These are phyloP conservation scores for Paraleonurus japonicus DNA, from an alignment of 257 asterid species.

Conservation along the genomic window DNA sequence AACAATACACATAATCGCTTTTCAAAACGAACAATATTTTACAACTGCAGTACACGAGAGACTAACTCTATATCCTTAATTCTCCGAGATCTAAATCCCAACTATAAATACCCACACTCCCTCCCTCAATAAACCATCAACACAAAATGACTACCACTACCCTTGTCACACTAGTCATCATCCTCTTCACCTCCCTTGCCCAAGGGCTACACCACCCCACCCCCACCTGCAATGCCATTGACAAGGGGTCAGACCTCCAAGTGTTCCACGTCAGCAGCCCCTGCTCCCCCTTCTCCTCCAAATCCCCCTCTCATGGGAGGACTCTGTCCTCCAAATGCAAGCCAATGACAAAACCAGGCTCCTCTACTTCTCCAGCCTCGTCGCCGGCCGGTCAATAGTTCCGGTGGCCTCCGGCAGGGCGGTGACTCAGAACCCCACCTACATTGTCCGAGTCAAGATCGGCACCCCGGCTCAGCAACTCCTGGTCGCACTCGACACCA, in stretches of 20 bases:
- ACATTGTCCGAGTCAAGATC: slow-evolving; percentile 54
- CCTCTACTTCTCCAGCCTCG: slow-evolving; percentile 59
- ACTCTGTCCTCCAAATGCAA: slow-evolving; percentile 66
- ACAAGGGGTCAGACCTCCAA: slow-evolving; percentile 54
- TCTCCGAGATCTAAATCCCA: too few relatives aligned
- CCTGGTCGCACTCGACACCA: slow-evolving; percentile 71
- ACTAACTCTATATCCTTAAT: too few relatives aligned
- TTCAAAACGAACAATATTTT: too few relatives aligned
- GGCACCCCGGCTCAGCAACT: slow-evolving; percentile 79
- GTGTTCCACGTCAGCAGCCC: slow-evolving; percentile 64
- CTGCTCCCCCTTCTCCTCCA: slow-evolving; percentile 57
- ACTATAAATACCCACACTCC: slow-evolving; percentile 30
- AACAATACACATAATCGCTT: too few relatives aligned
- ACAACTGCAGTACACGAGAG: too few relatives aligned
- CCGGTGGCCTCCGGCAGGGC: slow-evolving; percentile 75
- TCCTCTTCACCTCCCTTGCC: slow-evolving; percentile 24
- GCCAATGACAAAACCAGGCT: slow-evolving; percentile 57
- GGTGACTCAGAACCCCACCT: slow-evolving; percentile 66
- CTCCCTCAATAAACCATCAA: slow-evolving; percentile 5
- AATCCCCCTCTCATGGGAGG: slow-evolving; percentile 55
- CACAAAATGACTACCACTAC: not conserved
- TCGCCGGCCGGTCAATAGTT: slow-evolving; percentile 55
- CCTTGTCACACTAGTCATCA: slow-evolving; percentile 28
- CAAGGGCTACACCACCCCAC: slow-evolving; percentile 26
- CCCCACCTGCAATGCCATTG: slow-evolving; percentile 33